These are phyloP conservation scores for Cryptococcus sp. DNA, from an alignment of 1,284 basidiomycete genomes.

Conservation along the genomic window DNA sequence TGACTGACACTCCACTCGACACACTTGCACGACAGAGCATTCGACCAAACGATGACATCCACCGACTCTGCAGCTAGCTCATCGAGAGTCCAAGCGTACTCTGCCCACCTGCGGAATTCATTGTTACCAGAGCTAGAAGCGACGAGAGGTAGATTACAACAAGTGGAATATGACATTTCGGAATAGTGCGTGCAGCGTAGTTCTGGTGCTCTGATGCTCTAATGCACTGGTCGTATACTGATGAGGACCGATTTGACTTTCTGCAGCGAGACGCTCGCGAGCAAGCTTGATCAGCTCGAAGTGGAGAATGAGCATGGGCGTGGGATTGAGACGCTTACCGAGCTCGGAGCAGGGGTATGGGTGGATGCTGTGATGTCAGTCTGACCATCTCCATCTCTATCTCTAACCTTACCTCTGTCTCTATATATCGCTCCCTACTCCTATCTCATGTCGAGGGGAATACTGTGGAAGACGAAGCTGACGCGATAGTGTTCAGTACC, in stretches of 20 bases:
- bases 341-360: slow-evolving; percentile 41
- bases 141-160: slow-evolving; percentile 1
- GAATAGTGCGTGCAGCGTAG: slow-evolving; percentile 12
- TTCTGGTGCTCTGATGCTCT: background rate
- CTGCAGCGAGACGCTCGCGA: slow-evolving; percentile 9
- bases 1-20: no score
- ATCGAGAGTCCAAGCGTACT: slow-evolving; percentile 1
- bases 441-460: background rate
- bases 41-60: no score
- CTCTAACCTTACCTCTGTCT: no score
- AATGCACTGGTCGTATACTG: background rate
- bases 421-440: background rate
- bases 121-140: slow-evolving; percentile 13
- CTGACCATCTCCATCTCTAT: no score
- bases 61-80: no score
- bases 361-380: slow-evolving; percentile 37
- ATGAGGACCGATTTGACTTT: background rate
- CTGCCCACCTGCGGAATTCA: slow-evolving; percentile 9
- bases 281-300: slow-evolving; percentile 6
- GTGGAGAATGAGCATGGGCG: slow-evolving; percentile 9
- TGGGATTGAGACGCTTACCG: slow-evolving; percentile 23
- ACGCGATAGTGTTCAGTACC: slow-evolving; percentile 13
- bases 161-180: slow-evolving; percentile 12
- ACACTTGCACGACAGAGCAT: no score
- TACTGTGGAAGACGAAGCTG: background rate